phyloP scores from a whole-genome alignment of 768 basidiomycete species.

The Leccinum pellstonianum region DNA sequence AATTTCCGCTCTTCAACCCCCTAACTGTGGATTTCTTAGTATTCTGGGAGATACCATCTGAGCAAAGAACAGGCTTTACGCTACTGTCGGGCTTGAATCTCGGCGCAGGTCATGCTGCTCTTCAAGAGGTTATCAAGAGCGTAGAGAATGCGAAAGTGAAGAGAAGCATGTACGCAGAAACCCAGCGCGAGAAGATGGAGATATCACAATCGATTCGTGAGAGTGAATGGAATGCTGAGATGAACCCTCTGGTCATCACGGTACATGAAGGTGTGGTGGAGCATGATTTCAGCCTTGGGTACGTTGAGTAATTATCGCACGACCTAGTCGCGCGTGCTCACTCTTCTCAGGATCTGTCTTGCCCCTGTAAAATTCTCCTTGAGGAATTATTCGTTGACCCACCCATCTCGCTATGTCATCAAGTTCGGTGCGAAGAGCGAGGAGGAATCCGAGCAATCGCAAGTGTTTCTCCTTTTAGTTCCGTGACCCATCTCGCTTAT shows the following conservation, averaged over 20 bases:
- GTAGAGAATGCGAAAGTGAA: conserved; percentile 64
- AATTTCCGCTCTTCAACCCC: conserved; percentile 85
- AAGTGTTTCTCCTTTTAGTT: conserved; percentile 8
- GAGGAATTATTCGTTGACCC: conserved; percentile 70
- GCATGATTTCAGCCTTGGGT: conserved; percentile 77
- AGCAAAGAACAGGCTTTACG: conserved; percentile 60
- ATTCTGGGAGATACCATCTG: conserved; percentile 70
- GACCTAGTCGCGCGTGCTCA: conserved; percentile 4
- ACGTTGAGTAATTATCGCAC: conserved; percentile 30
- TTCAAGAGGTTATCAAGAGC: conserved; percentile 59
- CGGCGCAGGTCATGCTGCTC: conserved; percentile 66
- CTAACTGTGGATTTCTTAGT: conserved; percentile 68
- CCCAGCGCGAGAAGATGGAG: conserved; percentile 66
- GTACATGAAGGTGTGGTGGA: conserved; percentile 44
- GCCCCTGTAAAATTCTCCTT: conserved; percentile 55
- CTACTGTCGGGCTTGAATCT: conserved; percentile 57
- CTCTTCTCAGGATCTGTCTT: conserved; percentile 48
- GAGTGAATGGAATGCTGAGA: conserved; percentile 78
- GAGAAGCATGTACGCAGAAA: conserved; percentile 91
- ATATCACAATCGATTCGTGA: conserved; percentile 64
- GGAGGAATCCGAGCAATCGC: conserved; percentile 24
- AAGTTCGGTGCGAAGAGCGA: conserved; percentile 37
- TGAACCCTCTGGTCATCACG: conserved; percentile 64
- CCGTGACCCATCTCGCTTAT: conserved; percentile 9
- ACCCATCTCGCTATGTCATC: conserved; percentile 57